Percentiles rank a stretch among this genome's conserved stretches.
These are phyloP conservation scores for Pyrrhoderma noxium DNA, from an alignment of 1,284 basidiomycete genomes.

Conservation along the genomic window DNA sequence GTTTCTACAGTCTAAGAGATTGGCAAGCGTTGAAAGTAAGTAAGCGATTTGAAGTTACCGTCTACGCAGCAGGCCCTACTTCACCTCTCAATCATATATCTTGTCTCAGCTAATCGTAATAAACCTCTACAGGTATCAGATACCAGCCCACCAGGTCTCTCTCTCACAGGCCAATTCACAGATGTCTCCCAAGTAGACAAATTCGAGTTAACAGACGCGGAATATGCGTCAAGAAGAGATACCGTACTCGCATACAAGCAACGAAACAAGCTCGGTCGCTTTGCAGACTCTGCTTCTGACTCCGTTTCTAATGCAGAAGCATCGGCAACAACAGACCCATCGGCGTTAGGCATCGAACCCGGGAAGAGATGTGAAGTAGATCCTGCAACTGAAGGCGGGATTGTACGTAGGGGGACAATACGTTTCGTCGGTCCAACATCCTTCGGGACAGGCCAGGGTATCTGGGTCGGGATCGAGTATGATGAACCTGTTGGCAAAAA, in stretches of 20 bases:
- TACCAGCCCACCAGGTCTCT: slow-evolving; percentile 59
- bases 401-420: slow-evolving; percentile 78
- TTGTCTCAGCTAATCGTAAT: no score
- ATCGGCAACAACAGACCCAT: background rate
- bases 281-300: slow-evolving; percentile 37
- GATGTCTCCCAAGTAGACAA: slow-evolving; percentile 88
- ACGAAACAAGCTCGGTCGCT: slow-evolving; percentile 83
- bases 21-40: slow-evolving; percentile 69
- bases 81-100: no score
- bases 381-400: slow-evolving; percentile 46
- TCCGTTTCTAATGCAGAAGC: background rate
- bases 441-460: slow-evolving; percentile 60
- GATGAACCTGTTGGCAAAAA: slow-evolving; percentile 97
- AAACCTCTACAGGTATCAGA: slow-evolving; percentile 56
- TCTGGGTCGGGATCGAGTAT: slow-evolving; percentile 92
- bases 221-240: slow-evolving; percentile 78
- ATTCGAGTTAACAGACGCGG: slow-evolving; percentile 81
- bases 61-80: slow-evolving; percentile 23
- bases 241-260: slow-evolving; percentile 90
- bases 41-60: slow-evolving; percentile 31
- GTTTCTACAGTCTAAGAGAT: slow-evolving; percentile 64
- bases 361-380: slow-evolving; percentile 84
- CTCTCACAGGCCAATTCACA: slow-evolving; percentile 72
- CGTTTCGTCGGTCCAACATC: slow-evolving; percentile 77
- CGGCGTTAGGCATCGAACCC: slow-evolving; percentile 37